These are phyloP conservation scores for Calendula officinalis DNA, from an alignment of 129 eudicot genomes.

Conservation along the genomic window DNA sequence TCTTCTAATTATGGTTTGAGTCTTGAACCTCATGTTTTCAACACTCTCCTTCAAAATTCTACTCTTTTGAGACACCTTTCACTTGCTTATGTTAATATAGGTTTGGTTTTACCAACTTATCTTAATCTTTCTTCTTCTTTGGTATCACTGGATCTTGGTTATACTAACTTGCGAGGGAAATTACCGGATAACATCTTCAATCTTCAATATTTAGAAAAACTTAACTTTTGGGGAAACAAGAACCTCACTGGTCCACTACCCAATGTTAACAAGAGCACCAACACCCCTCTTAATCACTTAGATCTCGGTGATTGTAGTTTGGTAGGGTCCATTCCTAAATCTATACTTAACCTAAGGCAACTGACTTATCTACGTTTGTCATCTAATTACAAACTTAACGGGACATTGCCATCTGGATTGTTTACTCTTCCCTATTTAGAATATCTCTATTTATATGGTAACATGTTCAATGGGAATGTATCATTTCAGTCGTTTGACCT, in stretches of 20 bases:
- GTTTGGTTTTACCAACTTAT: slow-evolving; percentile 7
- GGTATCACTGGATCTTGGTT: slow-evolving; percentile 10
- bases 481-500: slow-evolving; percentile 10
- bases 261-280: not conserved
- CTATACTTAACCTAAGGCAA: slow-evolving; percentile 8
- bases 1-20: slow-evolving; percentile 19
- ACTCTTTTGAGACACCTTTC: slow-evolving; percentile 13
- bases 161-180: slow-evolving; percentile 21
- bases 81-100: not conserved
- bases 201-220: slow-evolving; percentile 27
- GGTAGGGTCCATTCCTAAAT: slow-evolving; percentile 5
- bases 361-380: slow-evolving; percentile 21
- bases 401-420: slow-evolving; percentile 21
- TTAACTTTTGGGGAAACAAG: not conserved
- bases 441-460: not conserved
- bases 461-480: slow-evolving; percentile 19
- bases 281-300: slow-evolving; percentile 1
- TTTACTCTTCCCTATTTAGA: slow-evolving; percentile 10
- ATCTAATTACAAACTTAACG: slow-evolving; percentile 7
- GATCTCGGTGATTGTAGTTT: slow-evolving; percentile 1
- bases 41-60: slow-evolving; percentile 6
- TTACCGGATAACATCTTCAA: slow-evolving; percentile 36
- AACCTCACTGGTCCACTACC: slow-evolving; percentile 1
- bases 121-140: slow-evolving; percentile 15
- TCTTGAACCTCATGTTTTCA: slow-evolving; percentile 5